Conservation (phyloP, 805 yeast species). For the Sugiyamaella americana region DNA sequence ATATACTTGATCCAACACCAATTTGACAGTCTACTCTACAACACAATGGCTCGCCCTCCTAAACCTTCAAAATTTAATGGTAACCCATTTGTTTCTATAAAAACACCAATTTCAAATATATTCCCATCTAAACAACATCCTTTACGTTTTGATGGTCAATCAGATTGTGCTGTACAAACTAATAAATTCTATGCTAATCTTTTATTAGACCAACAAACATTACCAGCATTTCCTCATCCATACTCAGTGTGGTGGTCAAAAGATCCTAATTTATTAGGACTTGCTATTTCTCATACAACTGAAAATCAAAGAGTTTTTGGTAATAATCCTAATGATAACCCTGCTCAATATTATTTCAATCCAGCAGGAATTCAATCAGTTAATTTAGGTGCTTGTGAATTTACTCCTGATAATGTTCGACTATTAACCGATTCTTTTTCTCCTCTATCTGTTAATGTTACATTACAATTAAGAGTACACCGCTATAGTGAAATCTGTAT, state of each 20-base stretch:
- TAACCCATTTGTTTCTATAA: constrained; percentile 16
- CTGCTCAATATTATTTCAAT: constrained; percentile 41
- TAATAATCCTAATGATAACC: constrained; percentile 47
- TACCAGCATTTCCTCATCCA: constrained; percentile 79
- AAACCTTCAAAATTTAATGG: constrained; percentile 11
- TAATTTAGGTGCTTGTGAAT: constrained; percentile 34
- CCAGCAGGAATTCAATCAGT: constrained; percentile 47
- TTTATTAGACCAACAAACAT: constrained; percentile 56
- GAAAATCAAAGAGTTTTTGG: constrained; percentile 62
- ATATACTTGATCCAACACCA: too few species aligned
- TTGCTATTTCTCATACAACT: constrained; percentile 61
- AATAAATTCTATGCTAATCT: constrained; percentile 76
- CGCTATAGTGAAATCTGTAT: constrained; percentile 38
- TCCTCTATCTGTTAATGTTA: constrained; percentile 45
- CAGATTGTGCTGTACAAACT: constrained; percentile 50
- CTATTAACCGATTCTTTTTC: constrained; percentile 38
- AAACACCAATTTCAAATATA: constrained; percentile 9
- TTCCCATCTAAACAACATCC: constrained; percentile 15
- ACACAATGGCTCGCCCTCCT: constrained; percentile 1
- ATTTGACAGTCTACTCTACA: background rate
- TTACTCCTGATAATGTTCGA: constrained; percentile 15
- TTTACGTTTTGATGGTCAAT: constrained; percentile 10
- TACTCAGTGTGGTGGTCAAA: constrained; percentile 65
- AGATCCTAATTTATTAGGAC: constrained; percentile 45
- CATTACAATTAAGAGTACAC: constrained; percentile 37